Percentiles rank a stretch among this genome's conserved stretches.
Evolutionary conservation across 2,329 filamentous ascomycete genomes (phyloP).

Genomic region (Pestalotiopsis sp.): DNA sequence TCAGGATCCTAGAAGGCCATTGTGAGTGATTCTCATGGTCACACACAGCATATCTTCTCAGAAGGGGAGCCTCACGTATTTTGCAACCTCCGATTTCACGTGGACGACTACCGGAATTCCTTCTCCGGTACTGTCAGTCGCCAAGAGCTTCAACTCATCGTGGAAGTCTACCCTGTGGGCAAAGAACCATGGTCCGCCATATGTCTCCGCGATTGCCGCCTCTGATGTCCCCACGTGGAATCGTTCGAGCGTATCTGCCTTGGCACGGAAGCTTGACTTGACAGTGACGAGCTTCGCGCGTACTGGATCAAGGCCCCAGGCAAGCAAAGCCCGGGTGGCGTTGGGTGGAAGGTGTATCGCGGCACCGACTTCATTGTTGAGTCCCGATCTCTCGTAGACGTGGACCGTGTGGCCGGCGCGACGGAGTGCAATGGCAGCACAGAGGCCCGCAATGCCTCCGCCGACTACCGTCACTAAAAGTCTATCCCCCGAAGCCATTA

Average conservation of each 20-base stretch:
- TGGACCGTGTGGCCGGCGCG: slow-evolving; percentile 27
- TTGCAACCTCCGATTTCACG: slow-evolving; percentile 23
- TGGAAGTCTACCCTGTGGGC: slow-evolving; percentile 44
- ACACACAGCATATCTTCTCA: too few relatives aligned
- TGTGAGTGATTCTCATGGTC: neutral
- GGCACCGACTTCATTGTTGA: slow-evolving; percentile 42
- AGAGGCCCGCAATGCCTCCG: slow-evolving; percentile 30
- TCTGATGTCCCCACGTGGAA: slow-evolving; percentile 17
- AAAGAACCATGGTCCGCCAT: slow-evolving; percentile 35
- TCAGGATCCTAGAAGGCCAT: slow-evolving; percentile 60
- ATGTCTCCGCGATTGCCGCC: slow-evolving; percentile 21
- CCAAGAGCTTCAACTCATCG: slow-evolving; percentile 34
- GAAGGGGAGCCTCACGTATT: slow-evolving; percentile 25
- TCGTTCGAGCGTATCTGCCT: slow-evolving; percentile 15
- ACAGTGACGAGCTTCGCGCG: slow-evolving; percentile 23
- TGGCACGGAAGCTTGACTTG: slow-evolving; percentile 18
- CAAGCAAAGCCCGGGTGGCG: slow-evolving; percentile 31
- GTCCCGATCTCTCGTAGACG: slow-evolving; percentile 28
- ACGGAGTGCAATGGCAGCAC: slow-evolving; percentile 26
- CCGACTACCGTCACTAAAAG: slow-evolving; percentile 22
- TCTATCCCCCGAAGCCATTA: neutral
- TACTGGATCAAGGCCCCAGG: slow-evolving; percentile 35
- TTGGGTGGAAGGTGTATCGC: slow-evolving; percentile 42
- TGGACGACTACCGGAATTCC: slow-evolving; percentile 25
- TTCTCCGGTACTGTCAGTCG: slow-evolving; percentile 26